Base-by-base conservation (phyloP, 2,329 filamentous ascomycete genomes). In the Monosporascus sp. region DNA sequence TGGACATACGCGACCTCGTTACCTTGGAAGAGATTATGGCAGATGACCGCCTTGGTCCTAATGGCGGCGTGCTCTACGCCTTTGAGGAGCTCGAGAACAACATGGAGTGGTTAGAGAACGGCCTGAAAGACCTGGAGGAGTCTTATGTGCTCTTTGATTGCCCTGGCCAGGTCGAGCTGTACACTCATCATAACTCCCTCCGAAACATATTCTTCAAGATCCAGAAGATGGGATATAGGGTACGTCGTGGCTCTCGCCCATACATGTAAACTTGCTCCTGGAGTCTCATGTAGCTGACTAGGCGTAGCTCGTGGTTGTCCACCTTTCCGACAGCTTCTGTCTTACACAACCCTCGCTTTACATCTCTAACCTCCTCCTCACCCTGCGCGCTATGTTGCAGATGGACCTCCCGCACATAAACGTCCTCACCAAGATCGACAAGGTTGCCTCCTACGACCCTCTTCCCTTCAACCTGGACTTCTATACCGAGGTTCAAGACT, bases 391-490 rank as follows among this genome's bases (percentile, higher is more conserved):
- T 63, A 99, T 99, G 93, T 84, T 99, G 50, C 94, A 97, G 73
- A 93, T 99, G 82, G 94, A 97, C 66, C 88, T 97, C 56, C 91
- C 94, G 1, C 90, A 97, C 67, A 79, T 99, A 60, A 99, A 99
- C 66, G 89, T 99, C 57, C 81, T 99, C 25, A 97, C 92, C 53
- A 99, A 99, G 74, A 96, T 99, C 72, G 94, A 99, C 72, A 97
- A 97, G 67, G 79, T 99, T 51, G 77, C 85, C 37, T 84, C 87
- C 50, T 97, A 96, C 66, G 87, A 90, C 47, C 83, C 89, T 25
- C 78, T 99, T 0, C 90, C 92, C 0, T 97, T 99, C 77, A 96
- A 96, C 64, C 84, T 99, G 55, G 92, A 97, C 60, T 99, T 87
- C 71, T 99, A 97, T 70, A 97, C 94, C 56, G 93, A 99, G 70